These are phyloP conservation scores for Peribolospora baueri DNA, from an alignment of 768 basidiomycete genomes.

Conservation along the genomic window DNA sequence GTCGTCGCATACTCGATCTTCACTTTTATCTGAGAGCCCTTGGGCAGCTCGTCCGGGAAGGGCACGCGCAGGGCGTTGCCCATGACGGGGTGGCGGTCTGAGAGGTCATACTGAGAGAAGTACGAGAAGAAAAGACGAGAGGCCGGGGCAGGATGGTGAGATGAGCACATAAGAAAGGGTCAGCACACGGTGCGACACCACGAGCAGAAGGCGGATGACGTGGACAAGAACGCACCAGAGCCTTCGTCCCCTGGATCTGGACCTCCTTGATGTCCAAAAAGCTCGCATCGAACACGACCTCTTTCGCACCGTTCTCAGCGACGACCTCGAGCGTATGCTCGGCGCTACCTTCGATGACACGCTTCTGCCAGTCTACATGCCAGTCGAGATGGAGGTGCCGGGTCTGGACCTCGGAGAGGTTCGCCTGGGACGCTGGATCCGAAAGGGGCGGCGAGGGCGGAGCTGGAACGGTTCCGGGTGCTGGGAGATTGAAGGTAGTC, in stretches of 20 bases:
- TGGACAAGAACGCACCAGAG: constrained; percentile 23
- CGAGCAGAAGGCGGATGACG: not conserved
- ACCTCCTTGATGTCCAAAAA: constrained; percentile 37
- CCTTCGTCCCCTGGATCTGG: constrained; percentile 29
- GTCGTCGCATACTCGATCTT: constrained; percentile 49
- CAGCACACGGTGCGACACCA: not conserved
- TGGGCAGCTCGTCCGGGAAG: constrained; percentile 25
- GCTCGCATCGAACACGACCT: constrained; percentile 38
- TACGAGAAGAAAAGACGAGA: constrained; percentile 22
- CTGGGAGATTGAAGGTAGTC: too few relatives aligned
- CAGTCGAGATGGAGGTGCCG: constrained; percentile 50
- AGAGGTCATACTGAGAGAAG: constrained; percentile 25
- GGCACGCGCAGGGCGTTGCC: constrained; percentile 47
- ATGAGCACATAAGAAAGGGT: too few relatives aligned
- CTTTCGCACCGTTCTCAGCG: constrained; percentile 29
- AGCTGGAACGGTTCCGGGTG: too few relatives aligned
- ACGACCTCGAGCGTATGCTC: constrained; percentile 36
- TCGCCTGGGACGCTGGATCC: constrained; percentile 57
- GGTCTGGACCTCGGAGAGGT: constrained; percentile 43
- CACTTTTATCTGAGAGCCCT: constrained; percentile 26
- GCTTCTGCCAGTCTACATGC: constrained; percentile 43
- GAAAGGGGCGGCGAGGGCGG: too few relatives aligned
- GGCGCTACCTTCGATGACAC: constrained; percentile 40
- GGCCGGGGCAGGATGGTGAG: constrained; percentile 2
- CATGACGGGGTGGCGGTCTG: constrained; percentile 40